Percentiles rank a stretch among this genome's conserved stretches.
These are phyloP conservation scores for Phytopythium aichiense DNA, from an alignment of 352 stramenopile species.

Conservation along the genomic window DNA sequence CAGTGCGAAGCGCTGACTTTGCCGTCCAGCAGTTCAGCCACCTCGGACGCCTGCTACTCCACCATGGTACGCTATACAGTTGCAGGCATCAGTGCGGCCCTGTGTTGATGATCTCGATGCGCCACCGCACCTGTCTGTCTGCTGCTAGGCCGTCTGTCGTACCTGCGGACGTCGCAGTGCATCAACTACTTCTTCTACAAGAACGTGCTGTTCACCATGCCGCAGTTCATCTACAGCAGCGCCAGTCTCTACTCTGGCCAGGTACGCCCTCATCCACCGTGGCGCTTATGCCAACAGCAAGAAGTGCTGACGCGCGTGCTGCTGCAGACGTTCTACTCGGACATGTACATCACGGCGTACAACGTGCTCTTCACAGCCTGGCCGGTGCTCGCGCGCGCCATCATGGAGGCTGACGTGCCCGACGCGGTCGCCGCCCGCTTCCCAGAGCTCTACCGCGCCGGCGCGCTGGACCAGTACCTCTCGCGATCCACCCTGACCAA, in stretches of 20 bases:
- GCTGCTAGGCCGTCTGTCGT: constrained; percentile 88
- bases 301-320: too few species aligned
- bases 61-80: constrained; percentile 26
- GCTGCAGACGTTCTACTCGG: constrained; percentile 67
- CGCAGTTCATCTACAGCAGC: constrained; percentile 86
- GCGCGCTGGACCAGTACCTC: constrained; percentile 57
- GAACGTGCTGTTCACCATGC: constrained; percentile 92
- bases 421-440: constrained; percentile 63
- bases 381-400: constrained; percentile 78
- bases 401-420: constrained; percentile 78
- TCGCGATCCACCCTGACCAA: constrained; percentile 43
- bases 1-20: constrained; percentile 76
- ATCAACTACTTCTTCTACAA: constrained; percentile 99
- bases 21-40: constrained; percentile 83
- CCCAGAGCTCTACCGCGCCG: constrained; percentile 67
- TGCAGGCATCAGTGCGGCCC: neutral
- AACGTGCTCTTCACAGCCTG: constrained; percentile 93
- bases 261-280: constrained; percentile 19
- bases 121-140: too few species aligned
- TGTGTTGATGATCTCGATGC: neutral
- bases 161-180: constrained; percentile 92
- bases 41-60: constrained; percentile 62
- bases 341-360: constrained; percentile 89
- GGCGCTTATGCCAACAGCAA: neutral
- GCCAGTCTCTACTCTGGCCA: constrained; percentile 86